Percentiles rank a stretch among this genome's conserved stretches.
Conservation (phyloP, 2,329 filamentous ascomycete genomes). For the Nigrograna mackinnonii region DNA sequence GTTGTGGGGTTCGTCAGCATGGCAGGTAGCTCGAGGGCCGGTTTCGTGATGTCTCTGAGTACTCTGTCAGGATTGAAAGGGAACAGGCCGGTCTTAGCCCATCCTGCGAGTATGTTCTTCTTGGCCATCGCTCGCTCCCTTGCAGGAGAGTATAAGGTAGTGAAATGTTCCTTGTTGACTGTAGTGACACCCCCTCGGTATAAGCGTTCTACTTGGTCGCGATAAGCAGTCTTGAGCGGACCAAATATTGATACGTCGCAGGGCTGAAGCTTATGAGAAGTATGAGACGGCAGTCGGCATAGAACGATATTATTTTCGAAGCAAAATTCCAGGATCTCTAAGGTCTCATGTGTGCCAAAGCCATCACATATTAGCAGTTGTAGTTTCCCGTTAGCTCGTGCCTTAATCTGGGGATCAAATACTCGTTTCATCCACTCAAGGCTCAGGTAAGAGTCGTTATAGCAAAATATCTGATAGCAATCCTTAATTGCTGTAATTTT, state of each 20-base stretch:
- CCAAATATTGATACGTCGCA: neutral
- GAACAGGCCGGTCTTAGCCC: slow-evolving; percentile 18
- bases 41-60: slow-evolving; percentile 21
- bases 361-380: slow-evolving; percentile 37
- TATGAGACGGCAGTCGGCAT: slow-evolving; percentile 1
- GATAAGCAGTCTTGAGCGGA: neutral
- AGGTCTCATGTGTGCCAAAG: slow-evolving; percentile 10
- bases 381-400: slow-evolving; percentile 23
- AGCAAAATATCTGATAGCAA: no score
- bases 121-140: slow-evolving; percentile 14
- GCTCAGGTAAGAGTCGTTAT: slow-evolving; percentile 32
- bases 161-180: slow-evolving; percentile 25
- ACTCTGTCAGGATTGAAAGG: slow-evolving; percentile 28
- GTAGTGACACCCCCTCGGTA: slow-evolving; percentile 16
- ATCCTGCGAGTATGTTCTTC: slow-evolving; percentile 30
- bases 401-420: slow-evolving; percentile 37
- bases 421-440: slow-evolving; percentile 37
- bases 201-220: slow-evolving; percentile 14
- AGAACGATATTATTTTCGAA: slow-evolving; percentile 1
- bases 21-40: slow-evolving; percentile 5
- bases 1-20: no score
- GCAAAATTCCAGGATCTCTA: slow-evolving; percentile 2
- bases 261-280: slow-evolving; percentile 2
- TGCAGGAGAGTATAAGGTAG: slow-evolving; percentile 2
- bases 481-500: no score